Evolutionary conservation across 208 protist species (phyloP).

Genomic region (Naegleria lovaniensis): DNA sequence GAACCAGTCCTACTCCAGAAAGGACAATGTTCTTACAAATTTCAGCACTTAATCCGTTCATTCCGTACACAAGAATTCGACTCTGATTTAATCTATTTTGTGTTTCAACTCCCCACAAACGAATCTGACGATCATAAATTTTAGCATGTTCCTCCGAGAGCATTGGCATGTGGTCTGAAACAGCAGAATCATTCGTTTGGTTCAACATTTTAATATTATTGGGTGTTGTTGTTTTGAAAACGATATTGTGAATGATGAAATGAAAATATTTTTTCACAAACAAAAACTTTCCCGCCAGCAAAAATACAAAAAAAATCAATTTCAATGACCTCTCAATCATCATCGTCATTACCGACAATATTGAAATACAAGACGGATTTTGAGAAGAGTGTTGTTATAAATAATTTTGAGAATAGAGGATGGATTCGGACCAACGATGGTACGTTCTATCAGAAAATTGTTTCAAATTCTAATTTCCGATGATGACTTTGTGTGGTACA

Average conservation of each 20-base stretch:
- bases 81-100: slow-evolving; percentile 70
- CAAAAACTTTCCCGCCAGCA: too few species aligned
- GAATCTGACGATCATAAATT: slow-evolving; percentile 79
- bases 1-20: slow-evolving; percentile 64
- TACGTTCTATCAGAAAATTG: background rate
- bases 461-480: background rate
- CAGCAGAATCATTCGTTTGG: background rate
- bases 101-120: slow-evolving; percentile 76
- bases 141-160: background rate
- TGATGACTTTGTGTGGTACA: background rate
- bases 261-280: too few species aligned
- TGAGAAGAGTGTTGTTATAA: slow-evolving; percentile 44
- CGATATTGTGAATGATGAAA: background rate
- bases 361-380: slow-evolving; percentile 52
- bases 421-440: slow-evolving; percentile 4
- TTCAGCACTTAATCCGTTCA: slow-evolving; percentile 60
- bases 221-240: background rate
- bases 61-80: slow-evolving; percentile 52
- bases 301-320: too few species aligned
- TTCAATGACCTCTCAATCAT: background rate
- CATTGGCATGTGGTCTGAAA: background rate
- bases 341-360: background rate
- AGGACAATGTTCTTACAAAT: slow-evolving; percentile 78
- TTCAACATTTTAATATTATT: background rate
- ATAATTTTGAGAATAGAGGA: slow-evolving; percentile 46